Evolutionary conservation across 768 basidiomycete species (phyloP).

Genomic region (Kwoniella bestiolae): DNA sequence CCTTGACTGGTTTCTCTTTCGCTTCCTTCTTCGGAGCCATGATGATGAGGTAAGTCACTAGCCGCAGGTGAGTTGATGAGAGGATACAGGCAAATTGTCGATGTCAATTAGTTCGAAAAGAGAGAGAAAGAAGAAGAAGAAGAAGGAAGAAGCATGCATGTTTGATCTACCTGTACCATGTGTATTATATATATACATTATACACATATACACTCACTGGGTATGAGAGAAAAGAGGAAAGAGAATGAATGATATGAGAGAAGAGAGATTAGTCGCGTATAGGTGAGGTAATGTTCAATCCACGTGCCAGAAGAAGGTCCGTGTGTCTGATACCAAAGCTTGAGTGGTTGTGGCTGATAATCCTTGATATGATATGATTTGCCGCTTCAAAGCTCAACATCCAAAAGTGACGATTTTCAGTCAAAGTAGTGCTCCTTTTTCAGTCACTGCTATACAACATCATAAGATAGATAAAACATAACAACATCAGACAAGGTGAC

Average conservation of each 20-base stretch:
- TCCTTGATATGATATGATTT: too few relatives aligned
- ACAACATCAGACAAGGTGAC: too few relatives aligned
- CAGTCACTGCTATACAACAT: too few relatives aligned
- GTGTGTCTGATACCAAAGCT: slow-evolving; percentile 1
- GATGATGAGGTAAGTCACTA: not conserved
- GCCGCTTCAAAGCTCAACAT: slow-evolving; percentile 10
- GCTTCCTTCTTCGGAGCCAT: slow-evolving; percentile 53
- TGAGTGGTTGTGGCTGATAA: not conserved
- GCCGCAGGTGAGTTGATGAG: too few relatives aligned
- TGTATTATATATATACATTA: not conserved
- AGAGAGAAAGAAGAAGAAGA: not conserved
- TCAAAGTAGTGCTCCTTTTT: not conserved
- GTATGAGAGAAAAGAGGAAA: not conserved
- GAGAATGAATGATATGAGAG: not conserved
- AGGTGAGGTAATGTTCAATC: not conserved
- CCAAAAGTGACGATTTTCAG: not conserved
- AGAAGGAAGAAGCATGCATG: not conserved
- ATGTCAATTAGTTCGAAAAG: not conserved
- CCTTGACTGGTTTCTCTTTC: slow-evolving; percentile 53
- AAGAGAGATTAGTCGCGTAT: slow-evolving; percentile 4
- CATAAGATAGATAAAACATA: too few relatives aligned
- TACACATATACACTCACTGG: not conserved
- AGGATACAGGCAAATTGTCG: not conserved
- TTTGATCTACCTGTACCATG: not conserved
- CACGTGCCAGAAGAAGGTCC: not conserved